Base-by-base conservation (phyloP, 2,329 filamentous ascomycete species). In the Penicillium brevicompactum region DNA sequence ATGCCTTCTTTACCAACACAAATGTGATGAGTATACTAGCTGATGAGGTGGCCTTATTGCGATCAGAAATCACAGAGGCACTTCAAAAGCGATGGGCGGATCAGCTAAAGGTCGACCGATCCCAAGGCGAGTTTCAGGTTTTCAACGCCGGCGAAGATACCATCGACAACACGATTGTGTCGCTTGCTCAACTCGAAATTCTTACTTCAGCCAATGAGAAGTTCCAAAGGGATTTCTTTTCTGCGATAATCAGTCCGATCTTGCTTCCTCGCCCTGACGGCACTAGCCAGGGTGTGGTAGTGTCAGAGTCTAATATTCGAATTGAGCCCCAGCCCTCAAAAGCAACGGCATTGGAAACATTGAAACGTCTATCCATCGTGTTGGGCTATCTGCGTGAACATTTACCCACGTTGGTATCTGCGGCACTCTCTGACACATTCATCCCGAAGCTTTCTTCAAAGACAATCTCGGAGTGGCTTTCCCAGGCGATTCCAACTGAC, bases 391-490 rank as follows among this genome's bases (percentile, higher is more conserved):
- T 88, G 13, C 75, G 75, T 46, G 73, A 75, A 5, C 73, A 74
- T 13, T 71, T 88, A 6, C 84, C 85, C 6, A 53, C 70, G 22
- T 70, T 74, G 2, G 71, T 86, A 11, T 70, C 75, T 7, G 60
- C 71, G 7, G 80, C 84, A 1, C 76, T 97, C 1, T 89, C 89
- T 0, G 78, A 82, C 11, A 82, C 84, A 8, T 84, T 97, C 70
- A 84, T 96, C 71, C 86, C 87, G 0, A 80, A 83, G 38, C 74
- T 96, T 9, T 82, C 87, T 8, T 81, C 84, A 5, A 84, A 84
- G 21, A 80, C 97, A 10, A 87, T 91, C 40, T 82, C 82, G 4
- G 79, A 82, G 4, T 96, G 91, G 88, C 81, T 99, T 7, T 84
- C 90, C 31, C 82, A 85, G 13, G 84, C 86, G 1, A 87, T 99